A percentile compares a stretch with the other conserved stretches of the same genome.
Evolutionary conservation across 2,329 filamentous ascomycete species (phyloP).

Genomic region (Hymenoscyphus fraxineus): DNA sequence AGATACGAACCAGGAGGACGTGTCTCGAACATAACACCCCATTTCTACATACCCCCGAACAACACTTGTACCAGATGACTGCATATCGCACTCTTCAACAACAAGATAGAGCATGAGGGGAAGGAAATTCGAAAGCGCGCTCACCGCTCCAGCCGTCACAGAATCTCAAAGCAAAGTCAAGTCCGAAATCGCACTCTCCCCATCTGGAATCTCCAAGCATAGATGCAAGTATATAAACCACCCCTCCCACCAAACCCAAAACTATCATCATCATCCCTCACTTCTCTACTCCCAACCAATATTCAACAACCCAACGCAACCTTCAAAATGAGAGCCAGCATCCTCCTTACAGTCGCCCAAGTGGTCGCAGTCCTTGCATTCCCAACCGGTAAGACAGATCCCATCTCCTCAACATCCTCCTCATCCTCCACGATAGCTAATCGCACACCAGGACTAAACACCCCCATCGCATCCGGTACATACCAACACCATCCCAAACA

Average conservation of each 20-base stretch:
- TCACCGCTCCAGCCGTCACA: no score
- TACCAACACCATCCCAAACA: neutral
- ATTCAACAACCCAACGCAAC: neutral
- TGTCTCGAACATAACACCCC: neutral
- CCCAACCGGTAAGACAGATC: neutral
- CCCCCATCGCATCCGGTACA: neutral
- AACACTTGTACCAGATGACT: neutral
- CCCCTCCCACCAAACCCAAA: neutral
- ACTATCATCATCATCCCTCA: neutral
- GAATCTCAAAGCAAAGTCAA: neutral
- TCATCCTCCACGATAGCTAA: neutral
- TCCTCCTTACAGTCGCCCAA: neutral
- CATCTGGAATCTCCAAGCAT: neutral
- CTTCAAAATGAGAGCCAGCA: neutral
- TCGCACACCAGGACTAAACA: neutral
- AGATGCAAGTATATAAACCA: neutral
- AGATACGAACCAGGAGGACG: neutral
- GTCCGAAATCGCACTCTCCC: neutral
- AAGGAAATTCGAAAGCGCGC: no score
- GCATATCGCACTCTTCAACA: neutral
- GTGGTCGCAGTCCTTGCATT: neutral
- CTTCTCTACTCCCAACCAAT: neutral
- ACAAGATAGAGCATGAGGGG: no score
- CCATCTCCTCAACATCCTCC: neutral
- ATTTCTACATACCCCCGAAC: neutral